These are phyloP conservation scores for Paraphaeosphaeria minitans DNA, from an alignment of 2,329 filamentous ascomycete species.

Conservation along the genomic window DNA sequence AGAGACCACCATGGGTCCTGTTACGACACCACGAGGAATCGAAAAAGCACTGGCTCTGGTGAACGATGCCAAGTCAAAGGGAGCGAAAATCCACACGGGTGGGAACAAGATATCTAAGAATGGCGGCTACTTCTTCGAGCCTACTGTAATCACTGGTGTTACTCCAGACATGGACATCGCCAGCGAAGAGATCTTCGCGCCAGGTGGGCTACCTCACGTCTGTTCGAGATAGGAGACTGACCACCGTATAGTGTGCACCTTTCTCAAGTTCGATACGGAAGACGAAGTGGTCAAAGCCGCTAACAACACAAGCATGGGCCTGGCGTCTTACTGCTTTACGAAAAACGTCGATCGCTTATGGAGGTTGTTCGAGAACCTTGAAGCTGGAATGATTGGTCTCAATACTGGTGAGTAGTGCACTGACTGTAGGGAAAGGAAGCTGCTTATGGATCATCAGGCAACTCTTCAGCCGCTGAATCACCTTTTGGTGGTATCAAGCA, in stretches of 20 bases:
- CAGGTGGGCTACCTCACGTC: constrained; percentile 49
- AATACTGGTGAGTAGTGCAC: constrained; percentile 57
- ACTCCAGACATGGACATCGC: constrained; percentile 62
- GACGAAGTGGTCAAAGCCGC: constrained; percentile 65
- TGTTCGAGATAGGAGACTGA: neutral
- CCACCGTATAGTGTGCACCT: constrained; percentile 46
- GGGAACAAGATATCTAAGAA: constrained; percentile 56
- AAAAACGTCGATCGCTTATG: constrained; percentile 70
- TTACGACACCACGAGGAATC: constrained; percentile 61
- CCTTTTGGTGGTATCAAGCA: constrained; percentile 73
- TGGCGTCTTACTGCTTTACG: constrained; percentile 71
- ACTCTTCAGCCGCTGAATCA: constrained; percentile 68
- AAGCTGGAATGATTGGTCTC: constrained; percentile 72
- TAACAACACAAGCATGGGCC: constrained; percentile 67
- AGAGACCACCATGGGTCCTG: constrained; percentile 64
- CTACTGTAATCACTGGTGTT: constrained; percentile 67
- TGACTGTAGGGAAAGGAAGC: no score
- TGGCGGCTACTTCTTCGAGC: constrained; percentile 71
- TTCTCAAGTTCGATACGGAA: constrained; percentile 70
- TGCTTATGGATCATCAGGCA: constrained; percentile 48
- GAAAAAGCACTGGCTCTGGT: constrained; percentile 66
- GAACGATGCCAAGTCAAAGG: constrained; percentile 66
- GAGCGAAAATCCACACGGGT: constrained; percentile 68
- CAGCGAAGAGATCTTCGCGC: constrained; percentile 69
- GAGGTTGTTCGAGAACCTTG: constrained; percentile 69